A percentile compares a stretch with the other conserved stretches of the same genome.
These are phyloP conservation scores for Triticum monococcum DNA, from an alignment of 176 grass and related monocot genomes.

Conservation along the genomic window DNA sequence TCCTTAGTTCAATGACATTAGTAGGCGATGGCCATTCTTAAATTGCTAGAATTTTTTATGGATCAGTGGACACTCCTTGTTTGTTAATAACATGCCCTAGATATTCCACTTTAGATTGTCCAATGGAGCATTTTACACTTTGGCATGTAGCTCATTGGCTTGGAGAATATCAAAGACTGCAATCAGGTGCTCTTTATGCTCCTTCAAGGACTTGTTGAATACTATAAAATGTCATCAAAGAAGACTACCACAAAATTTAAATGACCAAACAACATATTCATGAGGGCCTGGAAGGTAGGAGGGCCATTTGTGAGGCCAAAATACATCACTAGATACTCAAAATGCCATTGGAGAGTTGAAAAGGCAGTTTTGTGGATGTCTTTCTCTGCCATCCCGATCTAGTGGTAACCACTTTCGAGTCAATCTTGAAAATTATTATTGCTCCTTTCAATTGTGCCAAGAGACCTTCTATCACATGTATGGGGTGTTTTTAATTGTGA, in stretches of 20 bases:
- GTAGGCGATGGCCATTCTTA: not conserved
- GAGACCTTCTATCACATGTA: no score
- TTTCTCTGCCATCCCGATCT: no score
- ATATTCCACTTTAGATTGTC: not conserved
- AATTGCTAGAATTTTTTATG: fast-evolving
- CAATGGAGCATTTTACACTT: not conserved
- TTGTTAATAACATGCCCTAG: not conserved
- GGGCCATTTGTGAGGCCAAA: not conserved
- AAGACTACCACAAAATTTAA: not conserved
- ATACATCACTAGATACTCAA: not conserved
- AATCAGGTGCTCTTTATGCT: not conserved
- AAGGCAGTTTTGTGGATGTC: no score
- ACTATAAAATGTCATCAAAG: not conserved
- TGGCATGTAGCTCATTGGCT: not conserved
- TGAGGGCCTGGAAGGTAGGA: not conserved
- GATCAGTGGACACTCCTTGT: not conserved
- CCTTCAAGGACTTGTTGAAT: no score
- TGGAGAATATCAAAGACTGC: not conserved
- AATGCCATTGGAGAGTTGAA: no score
- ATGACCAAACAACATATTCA: not conserved
- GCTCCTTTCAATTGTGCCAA: no score
- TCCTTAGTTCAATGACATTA: not conserved
- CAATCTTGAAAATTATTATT: no score
- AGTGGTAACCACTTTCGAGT: no score
- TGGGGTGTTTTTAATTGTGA: no score